Base-by-base conservation (phyloP, 768 basidiomycete genomes). In the Boletus sp. region DNA sequence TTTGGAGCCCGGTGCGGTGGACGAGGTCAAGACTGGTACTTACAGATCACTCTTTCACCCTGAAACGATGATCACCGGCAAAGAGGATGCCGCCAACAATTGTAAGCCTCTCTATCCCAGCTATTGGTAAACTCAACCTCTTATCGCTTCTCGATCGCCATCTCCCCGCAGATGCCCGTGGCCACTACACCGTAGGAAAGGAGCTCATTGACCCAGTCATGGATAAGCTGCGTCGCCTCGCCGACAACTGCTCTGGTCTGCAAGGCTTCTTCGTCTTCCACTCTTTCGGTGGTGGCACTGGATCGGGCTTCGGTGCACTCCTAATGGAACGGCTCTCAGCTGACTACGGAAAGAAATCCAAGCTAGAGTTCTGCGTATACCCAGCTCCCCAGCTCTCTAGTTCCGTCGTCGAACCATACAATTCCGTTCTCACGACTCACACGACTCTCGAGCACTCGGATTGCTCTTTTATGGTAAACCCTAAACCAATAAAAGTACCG, bases 241-340 rank as follows among this genome's bases (percentile, higher is more conserved):
- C 95, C 48, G 97, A 99, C 76, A 97, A 97, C 77, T 98, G 96
- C 78, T 84, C 85, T 47, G 97, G 97, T 70, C 86, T 99, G 42
- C 97, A 99, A 76, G 97, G 97, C 66, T 99, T 99, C 85, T 98
- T 98, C 70, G 92, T 98, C 69, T 98, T 98, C 85, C 97, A 98
- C 79, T 98, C 97, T 19, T 98, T 99, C 71, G 97, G 97, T 71
- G 97, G 97, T 70, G 97, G 97, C 74, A 98, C 97, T 70, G 97
- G 97, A 67, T 99, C 97, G 57, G 97, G 97, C 69, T 96, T 99
- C 67, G 97, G 97, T 71, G 96, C 97, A 55, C 88, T 99, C 64
- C 82, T 99, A 58, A 84, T 98, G 56, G 97, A 99, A 77, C 87
- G 94, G 54, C 87, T 99, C 63, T 98, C 96, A 29, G 90, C 91